A percentile compares a stretch with the other conserved stretches of the same genome.
phyloP scores from a whole-genome alignment of 2,329 filamentous ascomycete genomes.

The Apiospora sp. region DNA sequence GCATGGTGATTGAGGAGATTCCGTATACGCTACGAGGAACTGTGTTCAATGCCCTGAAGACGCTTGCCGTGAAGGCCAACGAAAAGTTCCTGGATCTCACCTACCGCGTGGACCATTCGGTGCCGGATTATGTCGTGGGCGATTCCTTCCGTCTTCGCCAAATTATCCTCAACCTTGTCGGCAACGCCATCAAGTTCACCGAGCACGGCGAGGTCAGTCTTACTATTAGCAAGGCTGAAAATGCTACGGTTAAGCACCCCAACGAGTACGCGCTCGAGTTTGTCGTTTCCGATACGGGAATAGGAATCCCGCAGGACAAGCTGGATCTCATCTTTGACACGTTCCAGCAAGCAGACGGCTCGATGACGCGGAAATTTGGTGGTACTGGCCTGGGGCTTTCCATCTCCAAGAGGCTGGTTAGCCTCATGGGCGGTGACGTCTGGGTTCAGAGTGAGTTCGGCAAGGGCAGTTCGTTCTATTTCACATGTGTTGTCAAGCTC shows the following conservation, averaged over 20 bases:
- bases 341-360: slow-evolving; percentile 97
- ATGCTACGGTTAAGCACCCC: slow-evolving; percentile 68
- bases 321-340: slow-evolving; percentile 98
- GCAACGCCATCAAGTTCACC: slow-evolving; percentile 99
- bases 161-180: slow-evolving; percentile 95
- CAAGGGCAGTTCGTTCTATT: slow-evolving; percentile 93
- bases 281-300: slow-evolving; percentile 93
- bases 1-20: slow-evolving; percentile 98
- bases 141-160: slow-evolving; percentile 96
- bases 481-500: slow-evolving; percentile 89
- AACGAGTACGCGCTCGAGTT: slow-evolving; percentile 96
- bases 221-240: slow-evolving; percentile 76
- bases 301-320: slow-evolving; percentile 95
- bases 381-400: slow-evolving; percentile 93
- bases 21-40: slow-evolving; percentile 93
- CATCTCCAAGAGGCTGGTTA: slow-evolving; percentile 94
- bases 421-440: slow-evolving; percentile 94
- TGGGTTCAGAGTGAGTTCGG: slow-evolving; percentile 96
- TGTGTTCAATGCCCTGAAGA: slow-evolving; percentile 97
- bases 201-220: slow-evolving; percentile 96
- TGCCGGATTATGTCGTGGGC: slow-evolving; percentile 93
- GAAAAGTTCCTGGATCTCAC: slow-evolving; percentile 93
- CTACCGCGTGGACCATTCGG: slow-evolving; percentile 90
- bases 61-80: slow-evolving; percentile 94
- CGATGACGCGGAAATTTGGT: slow-evolving; percentile 94